A percentile compares a stretch with the other conserved stretches of the same genome.
These are phyloP conservation scores for Monosporozyma aquatica DNA, from an alignment of 805 yeast genomes.

Conservation along the genomic window DNA sequence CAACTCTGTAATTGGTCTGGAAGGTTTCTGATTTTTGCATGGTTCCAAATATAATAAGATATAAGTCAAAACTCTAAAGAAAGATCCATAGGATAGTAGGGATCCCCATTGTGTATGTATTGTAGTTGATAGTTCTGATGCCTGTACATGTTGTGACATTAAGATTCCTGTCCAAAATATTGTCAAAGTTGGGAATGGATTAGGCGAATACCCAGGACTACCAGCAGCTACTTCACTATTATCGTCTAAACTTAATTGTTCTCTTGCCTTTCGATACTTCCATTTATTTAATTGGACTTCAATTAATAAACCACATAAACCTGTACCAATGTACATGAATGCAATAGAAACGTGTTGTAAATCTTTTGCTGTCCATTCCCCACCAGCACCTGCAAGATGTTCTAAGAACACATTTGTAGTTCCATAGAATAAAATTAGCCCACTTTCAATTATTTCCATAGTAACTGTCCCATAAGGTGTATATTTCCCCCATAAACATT, in stretches of 20 bases:
- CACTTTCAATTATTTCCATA: slow-evolving; percentile 79
- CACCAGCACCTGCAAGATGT: slow-evolving; percentile 70
- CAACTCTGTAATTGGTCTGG: slow-evolving; percentile 81
- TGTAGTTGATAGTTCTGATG: slow-evolving; percentile 62
- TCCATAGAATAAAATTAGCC: slow-evolving; percentile 80
- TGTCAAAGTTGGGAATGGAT: slow-evolving; percentile 89
- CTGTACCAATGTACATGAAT: slow-evolving; percentile 84
- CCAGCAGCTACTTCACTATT: slow-evolving; percentile 27
- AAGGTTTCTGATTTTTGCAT: slow-evolving; percentile 35
- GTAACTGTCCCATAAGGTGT: slow-evolving; percentile 45
- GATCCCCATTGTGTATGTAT: slow-evolving; percentile 93
- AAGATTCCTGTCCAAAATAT: slow-evolving; percentile 94
- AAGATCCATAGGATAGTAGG: slow-evolving; percentile 71
- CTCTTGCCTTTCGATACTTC: slow-evolving; percentile 40
- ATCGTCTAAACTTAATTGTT: too few relatives aligned
- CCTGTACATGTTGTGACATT: slow-evolving; percentile 92
- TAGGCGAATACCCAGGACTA: slow-evolving; percentile 76
- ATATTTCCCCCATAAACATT: slow-evolving; percentile 14
- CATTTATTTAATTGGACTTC: slow-evolving; percentile 59
- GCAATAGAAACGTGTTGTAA: slow-evolving; percentile 87
- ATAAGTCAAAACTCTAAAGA: slow-evolving; percentile 61
- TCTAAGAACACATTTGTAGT: slow-evolving; percentile 83
- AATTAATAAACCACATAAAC: slow-evolving; percentile 78
- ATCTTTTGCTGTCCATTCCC: slow-evolving; percentile 83
- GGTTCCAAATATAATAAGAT: slow-evolving; percentile 41